These are phyloP conservation scores for Ramaria sp. DNA, from an alignment of 768 basidiomycete genomes.

Conservation along the genomic window DNA sequence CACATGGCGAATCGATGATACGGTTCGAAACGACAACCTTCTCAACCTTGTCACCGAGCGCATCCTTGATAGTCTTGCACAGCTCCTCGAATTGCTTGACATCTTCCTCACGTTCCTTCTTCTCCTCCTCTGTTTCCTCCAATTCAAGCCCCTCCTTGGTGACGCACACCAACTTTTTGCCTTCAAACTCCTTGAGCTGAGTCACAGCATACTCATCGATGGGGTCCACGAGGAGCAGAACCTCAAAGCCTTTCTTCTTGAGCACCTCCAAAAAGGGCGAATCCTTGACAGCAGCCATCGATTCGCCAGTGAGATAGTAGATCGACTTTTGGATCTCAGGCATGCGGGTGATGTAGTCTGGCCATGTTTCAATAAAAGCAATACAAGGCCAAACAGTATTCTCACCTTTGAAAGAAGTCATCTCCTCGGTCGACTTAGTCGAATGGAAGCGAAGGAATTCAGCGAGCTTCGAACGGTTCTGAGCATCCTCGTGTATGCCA, in stretches of 20 bases:
- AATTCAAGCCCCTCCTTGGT: conserved; percentile 99
- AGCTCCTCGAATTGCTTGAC: conserved; percentile 74
- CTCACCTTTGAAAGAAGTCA: conserved; percentile 85
- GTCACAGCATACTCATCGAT: conserved; percentile 99
- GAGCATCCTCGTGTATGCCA: conserved; percentile 97
- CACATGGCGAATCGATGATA: conserved; percentile 93
- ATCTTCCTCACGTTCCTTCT: conserved; percentile 81
- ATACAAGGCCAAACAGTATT: neutral
- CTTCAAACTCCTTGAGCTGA: conserved; percentile 98
- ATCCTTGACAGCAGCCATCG: conserved; percentile 78
- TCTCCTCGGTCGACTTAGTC: conserved; percentile 86
- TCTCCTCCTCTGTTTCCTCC: conserved; percentile 98
- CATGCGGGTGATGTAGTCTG: conserved; percentile 99
- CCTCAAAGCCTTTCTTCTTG: conserved; percentile 99
- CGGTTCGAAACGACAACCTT: conserved; percentile 98
- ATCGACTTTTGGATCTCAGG: conserved; percentile 97
- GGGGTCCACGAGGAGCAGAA: conserved; percentile 93
- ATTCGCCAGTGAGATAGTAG: conserved; percentile 99
- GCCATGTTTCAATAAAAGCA: conserved; percentile 3
- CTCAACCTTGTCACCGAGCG: conserved; percentile 98
- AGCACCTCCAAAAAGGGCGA: conserved; percentile 99
- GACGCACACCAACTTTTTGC: conserved; percentile 94
- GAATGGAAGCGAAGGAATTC: conserved; percentile 99
- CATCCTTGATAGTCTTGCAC: conserved; percentile 93
- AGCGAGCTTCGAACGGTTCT: conserved; percentile 98